A percentile compares a stretch with the other conserved stretches of the same genome.
Evolutionary conservation across 805 yeast genomes (phyloP).

Genomic region (Scheffersomyces lignosus): DNA sequence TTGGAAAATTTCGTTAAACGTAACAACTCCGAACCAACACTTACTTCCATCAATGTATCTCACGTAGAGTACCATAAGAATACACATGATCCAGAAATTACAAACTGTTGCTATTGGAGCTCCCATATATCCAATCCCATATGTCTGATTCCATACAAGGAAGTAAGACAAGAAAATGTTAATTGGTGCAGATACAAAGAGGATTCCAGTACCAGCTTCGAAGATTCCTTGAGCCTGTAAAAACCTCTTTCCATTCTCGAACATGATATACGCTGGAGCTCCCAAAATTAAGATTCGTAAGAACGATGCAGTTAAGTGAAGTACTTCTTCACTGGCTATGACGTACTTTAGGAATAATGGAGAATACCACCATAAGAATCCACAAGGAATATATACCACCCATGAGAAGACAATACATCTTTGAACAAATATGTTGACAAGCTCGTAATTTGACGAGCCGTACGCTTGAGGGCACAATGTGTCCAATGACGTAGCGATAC

Average conservation of each 20-base stretch:
- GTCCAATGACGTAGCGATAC: slow-evolving; percentile 47
- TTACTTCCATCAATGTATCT: slow-evolving; percentile 54
- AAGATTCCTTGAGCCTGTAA: slow-evolving; percentile 48
- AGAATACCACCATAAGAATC: slow-evolving; percentile 41
- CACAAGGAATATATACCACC: slow-evolving; percentile 39
- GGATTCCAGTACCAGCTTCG: slow-evolving; percentile 47
- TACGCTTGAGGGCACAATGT: slow-evolving; percentile 48
- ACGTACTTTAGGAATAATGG: slow-evolving; percentile 25
- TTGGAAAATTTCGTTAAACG: slow-evolving; percentile 33
- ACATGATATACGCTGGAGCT: slow-evolving; percentile 45
- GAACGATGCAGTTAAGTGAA: slow-evolving; percentile 33
- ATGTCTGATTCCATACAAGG: slow-evolving; percentile 41
- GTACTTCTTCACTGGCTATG: slow-evolving; percentile 34
- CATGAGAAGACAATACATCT: slow-evolving; percentile 36
- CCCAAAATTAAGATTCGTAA: slow-evolving; percentile 37
- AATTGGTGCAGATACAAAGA: slow-evolving; percentile 42
- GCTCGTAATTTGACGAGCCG: slow-evolving; percentile 42
- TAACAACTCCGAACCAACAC: slow-evolving; percentile 66
- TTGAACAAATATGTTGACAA: slow-evolving; percentile 39
- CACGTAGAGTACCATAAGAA: slow-evolving; percentile 36
- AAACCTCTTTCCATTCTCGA: slow-evolving; percentile 42
- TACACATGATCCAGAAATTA: slow-evolving; percentile 43
- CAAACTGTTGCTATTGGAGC: slow-evolving; percentile 45
- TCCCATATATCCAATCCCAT: slow-evolving; percentile 43
- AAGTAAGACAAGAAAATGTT: slow-evolving; percentile 41